These are phyloP conservation scores for Suillus plorans DNA, from an alignment of 768 basidiomycete genomes.

Conservation along the genomic window DNA sequence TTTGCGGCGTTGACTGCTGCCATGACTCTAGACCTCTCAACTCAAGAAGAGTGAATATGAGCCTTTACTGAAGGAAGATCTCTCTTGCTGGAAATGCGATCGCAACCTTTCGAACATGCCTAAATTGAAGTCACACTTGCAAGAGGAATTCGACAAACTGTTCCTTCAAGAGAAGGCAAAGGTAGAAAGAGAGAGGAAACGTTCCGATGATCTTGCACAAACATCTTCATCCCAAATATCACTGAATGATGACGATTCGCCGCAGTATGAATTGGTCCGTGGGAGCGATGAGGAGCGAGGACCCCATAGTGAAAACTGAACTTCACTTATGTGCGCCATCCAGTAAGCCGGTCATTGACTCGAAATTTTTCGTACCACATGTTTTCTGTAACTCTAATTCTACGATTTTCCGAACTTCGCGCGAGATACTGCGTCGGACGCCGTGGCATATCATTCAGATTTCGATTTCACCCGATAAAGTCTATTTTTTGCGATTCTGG, in stretches of 20 bases:
- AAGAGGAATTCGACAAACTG: constrained; percentile 66
- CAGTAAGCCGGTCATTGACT: not conserved
- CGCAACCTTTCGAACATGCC: constrained; percentile 69
- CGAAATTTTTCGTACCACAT: not conserved
- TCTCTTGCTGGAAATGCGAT: constrained; percentile 73
- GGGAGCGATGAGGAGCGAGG: not conserved
- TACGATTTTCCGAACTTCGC: not conserved
- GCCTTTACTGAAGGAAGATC: constrained; percentile 60
- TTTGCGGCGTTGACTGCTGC: constrained; percentile 5
- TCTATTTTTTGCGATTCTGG: not conserved
- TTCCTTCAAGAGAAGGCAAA: constrained; percentile 41
- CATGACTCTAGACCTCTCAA: constrained; percentile 46
- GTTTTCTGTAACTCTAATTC: not conserved
- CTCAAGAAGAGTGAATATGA: constrained; percentile 59
- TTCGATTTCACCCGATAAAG: not conserved
- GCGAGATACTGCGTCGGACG: not conserved
- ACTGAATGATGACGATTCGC: not conserved
- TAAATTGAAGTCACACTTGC: constrained; percentile 69
- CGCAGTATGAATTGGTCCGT: not conserved
- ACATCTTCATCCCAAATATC: not conserved
- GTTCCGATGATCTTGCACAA: constrained; percentile 18
- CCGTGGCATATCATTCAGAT: not conserved
- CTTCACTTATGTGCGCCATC: not conserved
- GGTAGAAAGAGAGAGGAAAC: constrained; percentile 42
- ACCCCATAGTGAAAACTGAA: not conserved